A percentile compares a stretch with the other conserved stretches of the same genome.
Conservation (phyloP, 345 rosid genomes). For the Euphorbia pulcherrima region DNA sequence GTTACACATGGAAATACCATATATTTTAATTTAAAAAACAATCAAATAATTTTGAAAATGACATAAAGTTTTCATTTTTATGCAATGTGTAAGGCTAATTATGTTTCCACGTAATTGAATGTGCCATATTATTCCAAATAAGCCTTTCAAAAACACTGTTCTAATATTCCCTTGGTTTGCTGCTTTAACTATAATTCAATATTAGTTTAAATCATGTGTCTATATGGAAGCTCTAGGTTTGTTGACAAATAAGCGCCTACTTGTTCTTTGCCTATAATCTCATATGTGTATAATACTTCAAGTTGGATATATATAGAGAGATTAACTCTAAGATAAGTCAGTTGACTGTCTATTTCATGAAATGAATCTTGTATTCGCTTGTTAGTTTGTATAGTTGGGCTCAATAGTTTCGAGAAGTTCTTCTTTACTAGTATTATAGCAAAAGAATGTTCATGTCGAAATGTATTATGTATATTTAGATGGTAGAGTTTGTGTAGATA, state of each 20-base stretch:
- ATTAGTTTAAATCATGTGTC: slow-evolving; percentile 10
- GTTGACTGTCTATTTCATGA: no score
- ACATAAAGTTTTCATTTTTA: slow-evolving; percentile 31
- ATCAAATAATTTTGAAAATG: slow-evolving; percentile 29
- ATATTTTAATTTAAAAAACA: background rate
- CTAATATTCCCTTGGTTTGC: slow-evolving; percentile 27
- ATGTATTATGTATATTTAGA: no score
- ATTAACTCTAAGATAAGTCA: no score
- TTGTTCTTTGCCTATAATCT: background rate
- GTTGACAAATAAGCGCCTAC: slow-evolving; percentile 20
- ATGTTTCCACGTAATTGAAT: slow-evolving; percentile 20
- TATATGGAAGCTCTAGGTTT: background rate
- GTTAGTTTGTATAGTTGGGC: no score
- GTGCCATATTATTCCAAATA: slow-evolving; percentile 23
- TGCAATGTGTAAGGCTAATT: slow-evolving; percentile 19
- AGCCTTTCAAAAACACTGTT: slow-evolving; percentile 19
- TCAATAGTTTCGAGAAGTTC: no score
- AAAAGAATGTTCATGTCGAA: no score
- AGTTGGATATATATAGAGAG: no score
- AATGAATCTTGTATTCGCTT: no score
- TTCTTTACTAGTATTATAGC: no score
- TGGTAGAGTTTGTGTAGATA: no score
- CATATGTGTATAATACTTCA: no score
- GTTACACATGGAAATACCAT: background rate
- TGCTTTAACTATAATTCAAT: background rate